Conservation (phyloP, 2,329 filamentous ascomycete species). For the Penicillium sp. region DNA sequence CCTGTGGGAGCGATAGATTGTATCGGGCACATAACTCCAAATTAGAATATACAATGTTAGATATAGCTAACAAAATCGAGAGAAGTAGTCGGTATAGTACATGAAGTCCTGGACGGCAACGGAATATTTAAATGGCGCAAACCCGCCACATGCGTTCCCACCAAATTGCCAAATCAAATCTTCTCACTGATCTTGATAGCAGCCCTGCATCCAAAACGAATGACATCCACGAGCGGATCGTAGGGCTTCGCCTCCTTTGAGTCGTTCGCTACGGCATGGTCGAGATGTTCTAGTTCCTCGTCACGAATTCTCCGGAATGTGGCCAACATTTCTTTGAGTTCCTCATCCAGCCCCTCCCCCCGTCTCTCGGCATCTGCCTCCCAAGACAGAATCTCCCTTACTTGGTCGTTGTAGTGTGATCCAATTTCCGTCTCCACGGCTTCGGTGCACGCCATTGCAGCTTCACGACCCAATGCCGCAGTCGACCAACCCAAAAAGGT, state of each 20-base stretch:
- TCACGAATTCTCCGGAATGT: slow-evolving; percentile 83
- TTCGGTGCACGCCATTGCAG: slow-evolving; percentile 98
- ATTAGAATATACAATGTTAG: slow-evolving; percentile 1
- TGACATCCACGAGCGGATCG: slow-evolving; percentile 80
- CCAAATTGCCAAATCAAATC: slow-evolving; percentile 29
- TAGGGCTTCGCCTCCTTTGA: slow-evolving; percentile 86
- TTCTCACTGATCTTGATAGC: slow-evolving; percentile 80
- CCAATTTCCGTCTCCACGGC: slow-evolving; percentile 98
- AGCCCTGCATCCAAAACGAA: slow-evolving; percentile 82
- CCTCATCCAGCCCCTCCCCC: slow-evolving; percentile 76
- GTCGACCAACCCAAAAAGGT: slow-evolving; percentile 85
- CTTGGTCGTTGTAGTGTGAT: slow-evolving; percentile 90
- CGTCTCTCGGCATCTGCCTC: slow-evolving; percentile 68
- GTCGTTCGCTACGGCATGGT: slow-evolving; percentile 91
- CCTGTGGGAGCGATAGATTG: slow-evolving; percentile 13
- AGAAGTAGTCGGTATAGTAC: slow-evolving; percentile 3
- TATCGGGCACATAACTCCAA: background rate
- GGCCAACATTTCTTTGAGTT: slow-evolving; percentile 68
- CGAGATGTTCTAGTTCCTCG: slow-evolving; percentile 94
- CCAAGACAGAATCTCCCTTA: slow-evolving; percentile 78
- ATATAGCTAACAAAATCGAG: background rate
- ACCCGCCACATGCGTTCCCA: too few species aligned
- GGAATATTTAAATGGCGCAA: background rate
- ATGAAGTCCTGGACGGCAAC: background rate
- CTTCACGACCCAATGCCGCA: slow-evolving; percentile 82